Conservation (phyloP, 306 rosid species). For the Dryas alaskensis region DNA sequence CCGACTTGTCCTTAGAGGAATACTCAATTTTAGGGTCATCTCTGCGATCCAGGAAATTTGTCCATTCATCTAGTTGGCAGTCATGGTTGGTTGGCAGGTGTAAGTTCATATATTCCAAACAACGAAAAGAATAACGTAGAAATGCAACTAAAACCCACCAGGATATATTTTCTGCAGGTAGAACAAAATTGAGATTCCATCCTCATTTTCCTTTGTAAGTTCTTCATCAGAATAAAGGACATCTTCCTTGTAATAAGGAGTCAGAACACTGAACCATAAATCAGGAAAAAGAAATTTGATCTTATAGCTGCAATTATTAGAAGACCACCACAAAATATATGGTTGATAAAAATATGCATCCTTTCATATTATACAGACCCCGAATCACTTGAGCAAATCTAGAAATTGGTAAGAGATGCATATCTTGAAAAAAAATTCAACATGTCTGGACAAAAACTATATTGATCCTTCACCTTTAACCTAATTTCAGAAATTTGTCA, state of each 20-base stretch:
- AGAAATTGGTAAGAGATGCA: not conserved
- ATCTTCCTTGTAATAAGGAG: slow-evolving; percentile 88
- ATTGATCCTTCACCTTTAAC: slow-evolving; percentile 8
- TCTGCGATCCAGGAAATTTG: slow-evolving; percentile 59
- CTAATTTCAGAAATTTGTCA: not conserved
- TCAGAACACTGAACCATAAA: slow-evolving; percentile 70
- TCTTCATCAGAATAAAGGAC: slow-evolving; percentile 75
- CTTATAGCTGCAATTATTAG: slow-evolving; percentile 15
- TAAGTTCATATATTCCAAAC: slow-evolving; percentile 14
- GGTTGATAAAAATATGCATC: slow-evolving; percentile 3
- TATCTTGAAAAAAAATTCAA: slow-evolving; percentile 1
- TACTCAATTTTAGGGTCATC: slow-evolving; percentile 17
- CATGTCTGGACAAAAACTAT: slow-evolving; percentile 6
- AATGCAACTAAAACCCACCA: slow-evolving; percentile 52
- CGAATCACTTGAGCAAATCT: not conserved
- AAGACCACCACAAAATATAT: not conserved
- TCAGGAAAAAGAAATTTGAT: slow-evolving; percentile 25
- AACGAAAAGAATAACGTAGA: slow-evolving; percentile 11
- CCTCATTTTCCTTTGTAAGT: slow-evolving; percentile 73
- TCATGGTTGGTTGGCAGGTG: slow-evolving; percentile 16
- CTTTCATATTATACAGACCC: not conserved
- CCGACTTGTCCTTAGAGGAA: slow-evolving; percentile 32
- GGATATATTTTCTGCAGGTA: slow-evolving; percentile 89
- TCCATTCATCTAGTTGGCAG: slow-evolving; percentile 80
- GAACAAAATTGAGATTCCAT: slow-evolving; percentile 89